phyloP scores from a whole-genome alignment of 129 eudicot species.

The Kitagawia praeruptora region DNA sequence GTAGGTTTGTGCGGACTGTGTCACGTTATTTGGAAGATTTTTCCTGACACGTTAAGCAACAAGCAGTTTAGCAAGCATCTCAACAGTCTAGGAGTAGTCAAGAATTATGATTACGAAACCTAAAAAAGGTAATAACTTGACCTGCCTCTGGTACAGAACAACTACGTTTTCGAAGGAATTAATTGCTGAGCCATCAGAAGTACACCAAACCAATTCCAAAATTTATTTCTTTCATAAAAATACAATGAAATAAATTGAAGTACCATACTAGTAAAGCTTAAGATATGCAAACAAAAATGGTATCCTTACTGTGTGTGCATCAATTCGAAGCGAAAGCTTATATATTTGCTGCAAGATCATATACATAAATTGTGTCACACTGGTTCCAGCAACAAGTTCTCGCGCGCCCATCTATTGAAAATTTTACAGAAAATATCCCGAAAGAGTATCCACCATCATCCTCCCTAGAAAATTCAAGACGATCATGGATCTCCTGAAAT shows the following conservation, averaged over 20 bases:
- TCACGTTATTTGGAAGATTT: constrained; percentile 41
- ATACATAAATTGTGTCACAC: constrained; percentile 37
- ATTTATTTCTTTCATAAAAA: not conserved
- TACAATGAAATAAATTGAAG: too few species aligned
- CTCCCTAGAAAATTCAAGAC: constrained; percentile 7
- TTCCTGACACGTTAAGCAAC: constrained; percentile 63
- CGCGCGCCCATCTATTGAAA: constrained; percentile 87
- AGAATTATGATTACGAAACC: not conserved
- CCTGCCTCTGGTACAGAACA: constrained; percentile 32
- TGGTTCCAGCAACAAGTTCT: constrained; percentile 88
- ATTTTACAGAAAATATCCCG: constrained; percentile 86
- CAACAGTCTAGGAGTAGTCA: not conserved
- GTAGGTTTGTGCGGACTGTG: not conserved
- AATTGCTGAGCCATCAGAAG: too few species aligned
- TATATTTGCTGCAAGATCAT: constrained; percentile 8
- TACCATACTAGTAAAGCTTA: not conserved
- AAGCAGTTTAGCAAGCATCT: constrained; percentile 16
- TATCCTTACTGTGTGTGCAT: not conserved
- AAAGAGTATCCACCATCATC: constrained; percentile 30
- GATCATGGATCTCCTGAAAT: constrained; percentile 12
- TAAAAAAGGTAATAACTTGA: constrained; percentile 22
- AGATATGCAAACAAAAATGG: not conserved
- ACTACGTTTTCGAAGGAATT: too few species aligned
- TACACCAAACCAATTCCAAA: too few species aligned
- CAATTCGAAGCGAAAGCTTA: constrained; percentile 9